A percentile compares a stretch with the other conserved stretches of the same genome.
These are phyloP conservation scores for Aquilaria malaccensis DNA, from an alignment of 345 rosid genomes.

Conservation along the genomic window DNA sequence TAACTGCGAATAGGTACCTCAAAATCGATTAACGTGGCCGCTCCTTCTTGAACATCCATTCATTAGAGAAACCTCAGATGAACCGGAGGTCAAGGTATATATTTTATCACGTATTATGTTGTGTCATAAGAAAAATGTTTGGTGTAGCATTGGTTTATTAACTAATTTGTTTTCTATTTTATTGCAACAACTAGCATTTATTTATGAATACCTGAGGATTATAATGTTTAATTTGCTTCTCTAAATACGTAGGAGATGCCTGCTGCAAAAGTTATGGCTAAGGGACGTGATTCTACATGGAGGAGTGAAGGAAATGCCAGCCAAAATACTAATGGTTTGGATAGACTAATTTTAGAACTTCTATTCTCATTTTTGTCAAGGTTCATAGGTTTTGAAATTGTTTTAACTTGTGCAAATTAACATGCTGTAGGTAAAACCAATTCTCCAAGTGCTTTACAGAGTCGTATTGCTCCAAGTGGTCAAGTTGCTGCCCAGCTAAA, in stretches of 20 bases:
- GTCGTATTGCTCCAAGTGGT: constrained; percentile 25
- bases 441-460: constrained; percentile 29
- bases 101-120: neutral
- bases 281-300: constrained; percentile 31
- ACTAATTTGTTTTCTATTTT: neutral
- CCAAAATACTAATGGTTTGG: constrained; percentile 38
- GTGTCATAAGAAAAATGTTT: neutral
- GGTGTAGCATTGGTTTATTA: constrained; percentile 2
- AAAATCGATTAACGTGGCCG: constrained; percentile 91
- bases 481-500: constrained; percentile 22
- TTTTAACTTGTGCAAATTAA: constrained; percentile 13
- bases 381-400: constrained; percentile 4
- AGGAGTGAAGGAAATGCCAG: constrained; percentile 37
- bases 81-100: constrained; percentile 64
- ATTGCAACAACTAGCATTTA: too few relatives aligned
- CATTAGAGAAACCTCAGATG: constrained; percentile 63
- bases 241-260: constrained; percentile 40
- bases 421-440: constrained; percentile 35
- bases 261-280: constrained; percentile 29
- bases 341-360: constrained; percentile 25
- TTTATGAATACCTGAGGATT: too few relatives aligned
- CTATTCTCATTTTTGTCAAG: constrained; percentile 5
- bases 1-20: constrained; percentile 63
- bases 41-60: constrained; percentile 94
- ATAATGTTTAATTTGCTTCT: neutral